Conservation (phyloP, 2,329 filamentous ascomycete species). For the Neoarthrinium moseri region DNA sequence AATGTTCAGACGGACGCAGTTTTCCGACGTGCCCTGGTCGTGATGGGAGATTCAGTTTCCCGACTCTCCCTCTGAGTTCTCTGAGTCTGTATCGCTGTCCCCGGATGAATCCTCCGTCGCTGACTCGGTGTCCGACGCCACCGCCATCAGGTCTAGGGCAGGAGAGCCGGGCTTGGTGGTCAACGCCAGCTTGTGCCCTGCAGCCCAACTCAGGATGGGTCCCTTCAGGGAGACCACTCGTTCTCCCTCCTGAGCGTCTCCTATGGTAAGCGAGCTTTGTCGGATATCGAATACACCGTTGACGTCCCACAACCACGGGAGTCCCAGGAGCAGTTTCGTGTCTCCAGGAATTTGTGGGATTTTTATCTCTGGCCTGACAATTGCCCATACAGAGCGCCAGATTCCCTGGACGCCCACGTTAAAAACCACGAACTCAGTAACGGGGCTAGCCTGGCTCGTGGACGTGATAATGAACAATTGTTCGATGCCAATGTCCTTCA, state of each 20-base stretch:
- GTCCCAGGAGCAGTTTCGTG: background rate
- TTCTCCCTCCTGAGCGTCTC: background rate
- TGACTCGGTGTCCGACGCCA: too few species aligned
- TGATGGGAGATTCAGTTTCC: background rate
- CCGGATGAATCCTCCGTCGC: too few species aligned
- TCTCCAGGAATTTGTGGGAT: background rate
- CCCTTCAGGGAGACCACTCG: background rate
- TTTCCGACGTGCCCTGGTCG: background rate
- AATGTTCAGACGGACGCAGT: background rate
- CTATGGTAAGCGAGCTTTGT: background rate
- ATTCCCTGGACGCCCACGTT: background rate
- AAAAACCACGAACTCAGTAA: background rate
- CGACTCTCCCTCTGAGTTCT: too few species aligned
- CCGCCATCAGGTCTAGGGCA: too few species aligned
- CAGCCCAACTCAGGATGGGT: background rate
- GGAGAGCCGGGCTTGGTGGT: too few species aligned
- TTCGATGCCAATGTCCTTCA: background rate
- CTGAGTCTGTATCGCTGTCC: too few species aligned
- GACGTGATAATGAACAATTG: background rate
- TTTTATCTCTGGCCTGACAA: background rate
- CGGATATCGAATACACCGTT: background rate
- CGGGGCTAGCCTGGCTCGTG: background rate
- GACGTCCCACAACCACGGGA: background rate
- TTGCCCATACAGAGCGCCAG: background rate
- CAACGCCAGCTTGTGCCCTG: background rate